phyloP scores from a whole-genome alignment of 805 yeast genomes.

The Maudiozyma serrabonitensis region DNA sequence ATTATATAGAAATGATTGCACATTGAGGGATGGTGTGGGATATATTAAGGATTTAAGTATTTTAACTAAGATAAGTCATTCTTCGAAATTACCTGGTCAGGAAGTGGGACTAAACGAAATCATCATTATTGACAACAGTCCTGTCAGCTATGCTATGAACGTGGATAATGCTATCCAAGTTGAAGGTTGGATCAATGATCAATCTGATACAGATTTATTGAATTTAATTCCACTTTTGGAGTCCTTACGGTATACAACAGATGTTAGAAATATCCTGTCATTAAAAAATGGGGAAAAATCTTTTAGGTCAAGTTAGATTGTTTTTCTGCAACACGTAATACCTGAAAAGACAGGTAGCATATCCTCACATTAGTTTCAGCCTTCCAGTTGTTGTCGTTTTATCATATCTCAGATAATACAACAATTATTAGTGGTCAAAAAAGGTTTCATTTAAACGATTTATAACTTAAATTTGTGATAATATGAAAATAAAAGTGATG shows the following conservation, averaged over 20 bases:
- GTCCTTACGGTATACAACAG: conserved; percentile 62
- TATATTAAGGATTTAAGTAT: conserved; percentile 63
- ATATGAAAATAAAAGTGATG: too few relatives aligned
- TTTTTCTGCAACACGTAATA: too few relatives aligned
- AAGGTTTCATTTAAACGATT: too few relatives aligned
- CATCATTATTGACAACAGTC: conserved; percentile 85
- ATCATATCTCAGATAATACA: too few relatives aligned
- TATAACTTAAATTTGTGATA: too few relatives aligned
- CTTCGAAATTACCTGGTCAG: neutral
- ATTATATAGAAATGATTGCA: conserved; percentile 73
- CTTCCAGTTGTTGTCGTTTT: too few relatives aligned
- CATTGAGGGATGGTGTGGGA: conserved; percentile 67
- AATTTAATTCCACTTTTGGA: conserved; percentile 63
- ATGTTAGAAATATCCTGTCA: conserved; percentile 70
- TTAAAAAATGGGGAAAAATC: conserved; percentile 50
- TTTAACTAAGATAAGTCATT: conserved; percentile 1
- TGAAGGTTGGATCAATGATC: conserved; percentile 97
- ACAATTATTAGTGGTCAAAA: too few relatives aligned
- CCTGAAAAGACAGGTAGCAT: too few relatives aligned
- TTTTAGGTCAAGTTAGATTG: conserved; percentile 6
- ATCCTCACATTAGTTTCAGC: too few relatives aligned
- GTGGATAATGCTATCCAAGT: conserved; percentile 84
- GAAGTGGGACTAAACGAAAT: conserved; percentile 38
- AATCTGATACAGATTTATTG: conserved; percentile 76
- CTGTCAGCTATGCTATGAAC: conserved; percentile 75